A percentile compares a stretch with the other conserved stretches of the same genome.
Conservation (phyloP, 805 yeast species). For the Clavispora asparagi region DNA sequence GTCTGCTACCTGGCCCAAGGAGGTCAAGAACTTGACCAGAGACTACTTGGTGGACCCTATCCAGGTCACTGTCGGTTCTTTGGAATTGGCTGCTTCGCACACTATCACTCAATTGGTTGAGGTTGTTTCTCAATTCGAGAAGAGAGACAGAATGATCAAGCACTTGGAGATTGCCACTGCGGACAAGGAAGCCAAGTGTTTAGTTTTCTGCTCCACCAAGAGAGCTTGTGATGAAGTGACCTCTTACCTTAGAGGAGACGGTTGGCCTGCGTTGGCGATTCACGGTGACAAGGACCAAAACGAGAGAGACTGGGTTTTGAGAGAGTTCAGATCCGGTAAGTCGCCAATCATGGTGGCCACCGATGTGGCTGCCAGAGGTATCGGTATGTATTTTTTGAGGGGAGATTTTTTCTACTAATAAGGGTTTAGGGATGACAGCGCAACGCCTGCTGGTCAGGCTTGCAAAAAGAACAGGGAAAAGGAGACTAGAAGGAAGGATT, state of each 20-base stretch:
- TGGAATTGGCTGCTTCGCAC: constrained; percentile 94
- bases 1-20: constrained; percentile 99
- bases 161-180: constrained; percentile 77
- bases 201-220: constrained; percentile 94
- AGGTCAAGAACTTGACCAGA: constrained; percentile 86
- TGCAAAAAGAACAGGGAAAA: constrained; percentile 1
- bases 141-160: constrained; percentile 83
- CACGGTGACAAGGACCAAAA: constrained; percentile 98
- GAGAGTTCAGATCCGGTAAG: constrained; percentile 87
- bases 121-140: constrained; percentile 86
- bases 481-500: constrained; percentile 6
- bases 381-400: constrained; percentile 69
- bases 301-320: constrained; percentile 98
- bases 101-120: constrained; percentile 91
- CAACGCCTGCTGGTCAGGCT: not conserved
- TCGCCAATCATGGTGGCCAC: constrained; percentile 98
- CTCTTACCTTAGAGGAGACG: constrained; percentile 85
- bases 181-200: constrained; percentile 66
- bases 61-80: constrained; percentile 94
- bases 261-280: constrained; percentile 98
- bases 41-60: constrained; percentile 91
- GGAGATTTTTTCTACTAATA: constrained; percentile 17
- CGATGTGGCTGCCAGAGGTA: constrained; percentile 99
- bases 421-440: constrained; percentile 9
- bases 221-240: constrained; percentile 97